Base-by-base conservation (phyloP, 2,329 filamentous ascomycete species). In the Colletotrichum sp. region DNA sequence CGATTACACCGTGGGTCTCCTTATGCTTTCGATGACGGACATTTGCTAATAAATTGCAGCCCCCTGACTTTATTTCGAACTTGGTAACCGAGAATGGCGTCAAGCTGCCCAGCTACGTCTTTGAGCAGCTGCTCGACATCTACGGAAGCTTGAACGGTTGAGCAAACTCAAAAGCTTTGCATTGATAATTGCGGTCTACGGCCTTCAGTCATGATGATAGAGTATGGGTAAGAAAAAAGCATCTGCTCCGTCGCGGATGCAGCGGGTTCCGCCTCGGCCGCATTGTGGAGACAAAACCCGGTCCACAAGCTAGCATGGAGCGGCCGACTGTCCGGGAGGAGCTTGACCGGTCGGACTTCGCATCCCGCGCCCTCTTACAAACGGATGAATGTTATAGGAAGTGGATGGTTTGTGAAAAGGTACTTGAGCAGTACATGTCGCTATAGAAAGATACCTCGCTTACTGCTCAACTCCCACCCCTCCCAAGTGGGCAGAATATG, bases 51-150 rank as follows among this genome's bases (percentile, higher is more conserved):
- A 14, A 63, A 24, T 61, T 6, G 18, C 71, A 94, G 88, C 93
- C 93, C 8, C 93, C 93, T 4, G 89, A 92, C 64, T 79, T 94
- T 39, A 93, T 96, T 77, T 92, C 92, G 12, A 93, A 93, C 34
- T 91, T 96, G 79, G 93, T 96, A 79, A 96, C 94, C 1, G 94
- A 96, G 83, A 92, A 92, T 67, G 94, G 94, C 61, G 91, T 95
- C 65, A 89, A 95, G 78, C 90, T 93, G 59, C 93, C 94, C 0
- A 92, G 90, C 73, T 93, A 93, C 30, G 93, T 95, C 39, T 92
- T 92, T 74, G 93, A 94, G 80, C 91, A 94, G 83, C 86, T 95
- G 60, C 93, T 95, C 79, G 91, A 92, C 82, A 93, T 93, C 48
- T 89, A 89, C 78, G 86, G 86, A 72, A 87, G 84, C 72, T 80